phyloP scores from a whole-genome alignment of 345 rosid species.

The Erysimum cheiranthoides region DNA sequence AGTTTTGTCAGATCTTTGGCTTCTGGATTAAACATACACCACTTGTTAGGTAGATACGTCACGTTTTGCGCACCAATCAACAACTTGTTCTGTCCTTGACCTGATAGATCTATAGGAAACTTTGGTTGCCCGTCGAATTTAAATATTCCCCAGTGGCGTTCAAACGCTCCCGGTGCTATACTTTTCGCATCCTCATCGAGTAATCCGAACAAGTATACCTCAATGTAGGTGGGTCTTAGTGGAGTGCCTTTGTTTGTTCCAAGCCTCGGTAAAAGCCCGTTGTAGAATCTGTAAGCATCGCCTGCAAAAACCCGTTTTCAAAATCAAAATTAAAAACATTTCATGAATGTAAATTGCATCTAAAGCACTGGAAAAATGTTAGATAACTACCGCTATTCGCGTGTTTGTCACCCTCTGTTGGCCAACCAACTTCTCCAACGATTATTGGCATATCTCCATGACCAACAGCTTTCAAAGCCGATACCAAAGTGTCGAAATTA shows the following conservation, averaged over 20 bases:
- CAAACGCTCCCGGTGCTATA: conserved; percentile 70
- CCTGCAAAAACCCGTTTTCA: conserved; percentile 25
- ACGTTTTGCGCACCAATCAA: conserved; percentile 64
- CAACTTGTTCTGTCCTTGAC: conserved; percentile 67
- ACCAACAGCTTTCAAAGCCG: conserved; percentile 69
- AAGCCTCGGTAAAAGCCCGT: conserved; percentile 71
- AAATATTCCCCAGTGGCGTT: conserved; percentile 91
- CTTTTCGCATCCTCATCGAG: conserved; percentile 46
- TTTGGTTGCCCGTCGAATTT: conserved; percentile 82
- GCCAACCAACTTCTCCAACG: conserved; percentile 45
- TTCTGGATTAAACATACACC: conserved; percentile 75
- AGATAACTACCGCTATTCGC: conserved; percentile 47
- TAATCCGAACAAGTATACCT: conserved; percentile 74
- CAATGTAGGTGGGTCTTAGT: conserved; percentile 64
- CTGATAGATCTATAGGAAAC: conserved; percentile 67
- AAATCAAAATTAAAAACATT: background rate
- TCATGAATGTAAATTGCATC: background rate
- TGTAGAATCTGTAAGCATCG: conserved; percentile 73
- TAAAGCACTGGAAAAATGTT: conserved; percentile 4
- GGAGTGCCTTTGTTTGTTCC: conserved; percentile 74
- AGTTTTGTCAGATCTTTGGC: conserved; percentile 72
- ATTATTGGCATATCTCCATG: conserved; percentile 60
- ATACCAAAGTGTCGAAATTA: conserved; percentile 81
- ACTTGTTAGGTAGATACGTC: conserved; percentile 60
- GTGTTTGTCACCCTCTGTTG: conserved; percentile 53